phyloP scores from a whole-genome alignment of 768 basidiomycete species.

The Leccinum rimulosum region DNA sequence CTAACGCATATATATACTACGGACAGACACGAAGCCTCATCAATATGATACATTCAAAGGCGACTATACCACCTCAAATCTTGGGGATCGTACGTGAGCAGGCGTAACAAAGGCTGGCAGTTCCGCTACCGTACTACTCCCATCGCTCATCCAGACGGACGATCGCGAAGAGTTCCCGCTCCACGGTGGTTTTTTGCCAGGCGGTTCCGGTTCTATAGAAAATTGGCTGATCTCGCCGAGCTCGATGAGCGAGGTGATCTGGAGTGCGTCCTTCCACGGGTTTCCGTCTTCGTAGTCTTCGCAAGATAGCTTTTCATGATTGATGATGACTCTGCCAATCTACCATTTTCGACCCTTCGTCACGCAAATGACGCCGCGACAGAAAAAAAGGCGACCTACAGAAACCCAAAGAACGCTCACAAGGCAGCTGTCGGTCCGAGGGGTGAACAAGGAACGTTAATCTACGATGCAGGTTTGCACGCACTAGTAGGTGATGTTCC shows the following conservation, averaged over 20 bases:
- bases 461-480: neutral
- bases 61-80: neutral
- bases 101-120: neutral
- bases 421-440: slow-evolving; percentile 15
- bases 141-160: neutral
- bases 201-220: neutral
- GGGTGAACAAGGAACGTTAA: neutral
- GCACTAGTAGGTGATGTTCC: slow-evolving; percentile 24
- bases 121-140: neutral
- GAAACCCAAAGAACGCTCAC: slow-evolving; percentile 17
- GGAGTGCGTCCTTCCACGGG: slow-evolving; percentile 6
- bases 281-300: neutral
- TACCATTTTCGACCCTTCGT: neutral
- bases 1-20: neutral
- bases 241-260: slow-evolving; percentile 22
- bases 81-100: neutral
- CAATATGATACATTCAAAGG: neutral
- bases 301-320: slow-evolving; percentile 8
- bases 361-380: neutral
- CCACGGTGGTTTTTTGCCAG: neutral
- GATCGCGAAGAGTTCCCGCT: neutral
- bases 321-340: slow-evolving; percentile 18
- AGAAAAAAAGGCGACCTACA: slow-evolving; percentile 7
- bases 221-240: neutral
- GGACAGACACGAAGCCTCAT: neutral